Percentiles rank a stretch among this genome's conserved stretches.
These are phyloP conservation scores for Ophiostoma fasciatum DNA, from an alignment of 2,329 filamentous ascomycete genomes.

Conservation along the genomic window DNA sequence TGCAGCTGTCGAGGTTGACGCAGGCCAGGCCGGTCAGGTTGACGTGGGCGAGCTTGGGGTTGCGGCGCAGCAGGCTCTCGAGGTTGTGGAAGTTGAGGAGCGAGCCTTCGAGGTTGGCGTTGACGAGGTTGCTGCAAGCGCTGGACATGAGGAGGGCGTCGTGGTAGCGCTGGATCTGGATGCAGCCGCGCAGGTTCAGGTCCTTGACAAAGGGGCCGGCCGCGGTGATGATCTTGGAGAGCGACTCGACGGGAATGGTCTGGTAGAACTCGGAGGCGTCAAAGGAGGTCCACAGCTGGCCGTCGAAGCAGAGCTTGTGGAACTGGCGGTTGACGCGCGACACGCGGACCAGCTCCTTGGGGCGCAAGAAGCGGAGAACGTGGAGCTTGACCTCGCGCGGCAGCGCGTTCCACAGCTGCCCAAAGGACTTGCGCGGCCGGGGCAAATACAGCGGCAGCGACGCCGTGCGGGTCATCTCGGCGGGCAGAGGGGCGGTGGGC, in stretches of 20 bases:
- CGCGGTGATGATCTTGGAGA: slow-evolving; percentile 70
- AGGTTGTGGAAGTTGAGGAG: slow-evolving; percentile 61
- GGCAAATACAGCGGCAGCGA: background rate
- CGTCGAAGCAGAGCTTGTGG: slow-evolving; percentile 77
- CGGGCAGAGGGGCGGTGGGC: slow-evolving; percentile 45
- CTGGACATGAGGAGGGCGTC: slow-evolving; percentile 62
- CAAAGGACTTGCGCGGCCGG: slow-evolving; percentile 28
- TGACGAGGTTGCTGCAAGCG: slow-evolving; percentile 73
- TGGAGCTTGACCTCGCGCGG: slow-evolving; percentile 70
- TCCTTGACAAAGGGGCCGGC: slow-evolving; percentile 85
- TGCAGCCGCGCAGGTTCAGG: slow-evolving; percentile 79
- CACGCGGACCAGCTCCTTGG: slow-evolving; percentile 65
- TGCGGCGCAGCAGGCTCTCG: slow-evolving; percentile 59
- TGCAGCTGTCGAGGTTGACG: slow-evolving; percentile 73
- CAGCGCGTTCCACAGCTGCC: slow-evolving; percentile 66
- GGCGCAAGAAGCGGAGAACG: slow-evolving; percentile 60
- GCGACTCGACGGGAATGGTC: slow-evolving; percentile 67
- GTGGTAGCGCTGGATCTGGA: slow-evolving; percentile 76
- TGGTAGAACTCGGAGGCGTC: slow-evolving; percentile 79
- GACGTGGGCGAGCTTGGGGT: slow-evolving; percentile 63
- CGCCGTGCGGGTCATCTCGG: slow-evolving; percentile 28
- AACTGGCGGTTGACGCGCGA: slow-evolving; percentile 69
- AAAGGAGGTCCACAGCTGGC: slow-evolving; percentile 78
- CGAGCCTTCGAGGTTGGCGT: slow-evolving; percentile 80
- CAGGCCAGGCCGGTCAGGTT: slow-evolving; percentile 72